A percentile compares a stretch with the other conserved stretches of the same genome.
Conservation (phyloP, 192 early-diverging fungal genomes). For the Cetraspora pellucida region DNA sequence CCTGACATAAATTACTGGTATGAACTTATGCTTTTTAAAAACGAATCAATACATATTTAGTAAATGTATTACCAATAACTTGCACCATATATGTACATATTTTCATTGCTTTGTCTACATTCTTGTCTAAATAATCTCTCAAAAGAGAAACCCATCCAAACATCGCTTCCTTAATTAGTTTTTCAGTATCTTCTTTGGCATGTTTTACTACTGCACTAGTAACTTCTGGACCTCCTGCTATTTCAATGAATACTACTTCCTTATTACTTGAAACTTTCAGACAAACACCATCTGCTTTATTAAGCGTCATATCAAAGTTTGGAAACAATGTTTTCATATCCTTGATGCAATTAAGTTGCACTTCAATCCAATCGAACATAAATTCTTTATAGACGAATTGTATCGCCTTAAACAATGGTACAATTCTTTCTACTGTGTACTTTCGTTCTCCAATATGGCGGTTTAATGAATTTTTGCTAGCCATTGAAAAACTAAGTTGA, state of each 20-base stretch:
- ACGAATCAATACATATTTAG: neutral
- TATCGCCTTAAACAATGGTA: slow-evolving; percentile 30
- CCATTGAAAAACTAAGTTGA: slow-evolving; percentile 31
- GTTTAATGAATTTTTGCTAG: slow-evolving; percentile 11
- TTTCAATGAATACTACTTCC: slow-evolving; percentile 9
- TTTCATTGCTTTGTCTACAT: neutral
- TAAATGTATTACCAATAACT: slow-evolving; percentile 30
- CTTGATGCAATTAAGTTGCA: slow-evolving; percentile 7
- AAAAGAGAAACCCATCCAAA: slow-evolving; percentile 29
- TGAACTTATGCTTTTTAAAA: slow-evolving; percentile 18
- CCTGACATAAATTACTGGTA: neutral
- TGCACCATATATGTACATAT: slow-evolving; percentile 15
- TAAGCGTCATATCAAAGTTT: slow-evolving; percentile 1
- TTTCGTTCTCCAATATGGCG: slow-evolving; percentile 11
- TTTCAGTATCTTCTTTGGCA: slow-evolving; percentile 7
- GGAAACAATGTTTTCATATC: slow-evolving; percentile 20
- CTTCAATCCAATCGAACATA: slow-evolving; percentile 25
- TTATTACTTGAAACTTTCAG: slow-evolving; percentile 14
- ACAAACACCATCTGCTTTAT: slow-evolving; percentile 18
- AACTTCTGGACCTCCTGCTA: neutral
- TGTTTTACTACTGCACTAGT: neutral
- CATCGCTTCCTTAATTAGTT: slow-evolving; percentile 24
- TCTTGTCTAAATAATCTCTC: slow-evolving; percentile 28
- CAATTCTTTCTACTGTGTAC: slow-evolving; percentile 25
- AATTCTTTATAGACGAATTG: slow-evolving; percentile 27